Evolutionary conservation across 1,139 yeast species (phyloP), one percentile per base, ranked within the genome.

Genomic region (Candida sojae): DNA sequence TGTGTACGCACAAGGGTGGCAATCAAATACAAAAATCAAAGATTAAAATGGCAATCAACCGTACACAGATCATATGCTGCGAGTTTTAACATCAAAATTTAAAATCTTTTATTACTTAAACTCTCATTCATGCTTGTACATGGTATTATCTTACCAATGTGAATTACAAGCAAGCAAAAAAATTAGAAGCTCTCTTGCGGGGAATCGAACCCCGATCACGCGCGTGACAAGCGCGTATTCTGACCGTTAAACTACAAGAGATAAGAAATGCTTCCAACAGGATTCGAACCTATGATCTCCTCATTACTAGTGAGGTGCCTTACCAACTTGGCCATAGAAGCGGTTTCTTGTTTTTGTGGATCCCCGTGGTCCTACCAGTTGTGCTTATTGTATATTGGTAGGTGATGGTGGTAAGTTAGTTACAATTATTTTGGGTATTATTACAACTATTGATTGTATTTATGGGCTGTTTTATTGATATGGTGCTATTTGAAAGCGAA

Each of bases 291-390:
- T 28, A 29, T 29, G 41, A 38, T 29, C 41, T 38, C 33, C 33
- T 28, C 41, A 38, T 38, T 38, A 38, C 41, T 28, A 38, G 41
- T 38, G 41, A 28, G 33, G 33, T 29, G 41, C 41, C 33, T 29
- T 38, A 38, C 41, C 41, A 38, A 38, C 41, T 38, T 38, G 41
- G 33, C 41, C 39, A 36, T 36, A 36, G 36, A 33, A 33, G 36
- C 36, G 8, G 36, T 26, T 26, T 26, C 29, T 26, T 26, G 29
- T 26, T 4, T 26, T 3, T 26, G 29, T 6, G 6, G 5, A 4
- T 8, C 29, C 29, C 29, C 5, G 9, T 8, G 29, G 9, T 8
- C 29, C 2, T 6, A 5, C 29, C 29, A 2, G 29, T 4, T 26
- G 2, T 26, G 35, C 5, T 26, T 3, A 5, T 12, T 34, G 29